These are phyloP conservation scores for Umbelopsis sp. DNA, from an alignment of 371 early-diverging fungal species.

Conservation along the genomic window DNA sequence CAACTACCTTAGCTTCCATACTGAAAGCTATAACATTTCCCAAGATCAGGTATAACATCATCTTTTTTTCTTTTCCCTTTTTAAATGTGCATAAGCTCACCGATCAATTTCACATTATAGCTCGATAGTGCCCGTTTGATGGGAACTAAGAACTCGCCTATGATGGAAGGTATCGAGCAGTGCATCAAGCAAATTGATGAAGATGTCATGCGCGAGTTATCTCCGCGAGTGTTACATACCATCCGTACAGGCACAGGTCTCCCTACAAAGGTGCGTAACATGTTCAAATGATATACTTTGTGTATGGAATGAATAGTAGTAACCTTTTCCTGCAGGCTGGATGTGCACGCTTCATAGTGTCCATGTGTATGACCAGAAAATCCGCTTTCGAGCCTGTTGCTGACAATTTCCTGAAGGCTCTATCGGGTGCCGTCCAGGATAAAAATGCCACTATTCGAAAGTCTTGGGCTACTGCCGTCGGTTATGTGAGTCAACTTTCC, in stretches of 20 bases:
- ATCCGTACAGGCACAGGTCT: constrained; percentile 87
- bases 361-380: constrained; percentile 70
- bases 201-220: constrained; percentile 62
- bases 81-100: background rate
- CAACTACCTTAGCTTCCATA: constrained; percentile 92
- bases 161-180: constrained; percentile 85
- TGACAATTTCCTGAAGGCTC: constrained; percentile 71
- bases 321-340: constrained; percentile 66
- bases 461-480: constrained; percentile 84
- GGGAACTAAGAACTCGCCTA: constrained; percentile 76
- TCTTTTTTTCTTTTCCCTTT: background rate
- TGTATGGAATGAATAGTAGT: constrained; percentile 22
- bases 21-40: constrained; percentile 85
- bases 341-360: constrained; percentile 82
- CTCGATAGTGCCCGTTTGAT: constrained; percentile 76
- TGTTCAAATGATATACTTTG: constrained; percentile 30
- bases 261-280: constrained; percentile 80
- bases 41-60: constrained; percentile 63
- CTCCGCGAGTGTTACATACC: constrained; percentile 69
- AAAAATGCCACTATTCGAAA: constrained; percentile 82
- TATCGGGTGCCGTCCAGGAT: constrained; percentile 78
- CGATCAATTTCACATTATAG: constrained; percentile 12
- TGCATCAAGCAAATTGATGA: constrained; percentile 80
- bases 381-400: constrained; percentile 63
- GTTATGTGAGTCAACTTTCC: constrained; percentile 74